Evolutionary conservation across 2,329 filamentous ascomycete genomes (phyloP).

Genomic region (Periconia sp.): DNA sequence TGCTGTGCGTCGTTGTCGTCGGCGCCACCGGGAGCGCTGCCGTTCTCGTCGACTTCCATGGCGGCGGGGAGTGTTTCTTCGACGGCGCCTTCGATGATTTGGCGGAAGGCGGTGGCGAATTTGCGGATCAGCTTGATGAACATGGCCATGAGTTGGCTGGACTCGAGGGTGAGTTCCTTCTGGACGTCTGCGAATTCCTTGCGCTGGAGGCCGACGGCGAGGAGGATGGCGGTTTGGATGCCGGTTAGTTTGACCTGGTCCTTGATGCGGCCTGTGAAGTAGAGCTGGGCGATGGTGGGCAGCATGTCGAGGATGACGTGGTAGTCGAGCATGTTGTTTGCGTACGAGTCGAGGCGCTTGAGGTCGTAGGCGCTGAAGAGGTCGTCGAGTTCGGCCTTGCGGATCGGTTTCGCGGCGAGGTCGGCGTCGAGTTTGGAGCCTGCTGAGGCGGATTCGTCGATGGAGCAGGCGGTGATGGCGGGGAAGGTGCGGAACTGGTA

Average conservation of each 20-base stretch:
- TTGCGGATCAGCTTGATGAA: conserved; percentile 96
- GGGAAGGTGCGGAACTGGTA: conserved; percentile 90
- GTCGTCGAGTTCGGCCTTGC: conserved; percentile 74
- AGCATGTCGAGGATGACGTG: conserved; percentile 95
- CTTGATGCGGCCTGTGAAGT: conserved; percentile 78
- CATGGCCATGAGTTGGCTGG: conserved; percentile 86
- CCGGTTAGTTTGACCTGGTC: conserved; percentile 69
- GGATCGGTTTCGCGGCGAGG: conserved; percentile 59
- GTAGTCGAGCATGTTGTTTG: conserved; percentile 96
- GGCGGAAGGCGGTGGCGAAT: conserved; percentile 75
- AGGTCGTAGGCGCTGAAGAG: conserved; percentile 88
- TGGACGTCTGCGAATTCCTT: conserved; percentile 83
- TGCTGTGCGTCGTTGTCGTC: conserved; percentile 61
- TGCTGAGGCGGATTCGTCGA: conserved; percentile 79
- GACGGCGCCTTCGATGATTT: conserved; percentile 71
- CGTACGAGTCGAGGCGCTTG: conserved; percentile 92
- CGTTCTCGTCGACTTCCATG: conserved; percentile 47
- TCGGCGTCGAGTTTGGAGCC: conserved; percentile 67
- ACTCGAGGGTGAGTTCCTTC: conserved; percentile 72
- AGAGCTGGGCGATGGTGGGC: conserved; percentile 77
- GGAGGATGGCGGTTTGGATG: conserved; percentile 83
- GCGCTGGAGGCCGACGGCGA: conserved; percentile 85
- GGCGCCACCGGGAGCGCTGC: conserved; percentile 18
- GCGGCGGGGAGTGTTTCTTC: conserved; percentile 50
- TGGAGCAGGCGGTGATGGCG: conserved; percentile 75